Base-by-base conservation (phyloP, 768 basidiomycete genomes). In the Calocera cornea region DNA sequence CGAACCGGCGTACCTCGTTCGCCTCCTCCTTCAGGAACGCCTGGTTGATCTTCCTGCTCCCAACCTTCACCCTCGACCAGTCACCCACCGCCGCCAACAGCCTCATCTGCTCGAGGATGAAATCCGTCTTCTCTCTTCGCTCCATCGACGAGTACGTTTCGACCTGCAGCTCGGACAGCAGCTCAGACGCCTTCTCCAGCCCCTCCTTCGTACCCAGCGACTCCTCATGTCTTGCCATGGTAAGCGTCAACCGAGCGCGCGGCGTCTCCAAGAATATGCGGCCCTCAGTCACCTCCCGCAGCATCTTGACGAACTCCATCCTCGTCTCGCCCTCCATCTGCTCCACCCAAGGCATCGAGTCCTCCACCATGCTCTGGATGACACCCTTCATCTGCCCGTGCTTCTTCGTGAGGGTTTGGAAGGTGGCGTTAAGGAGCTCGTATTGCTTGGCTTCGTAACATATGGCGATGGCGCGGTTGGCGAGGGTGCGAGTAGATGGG, bases 61-160 rank as follows among this genome's bases (percentile, higher is more conserved):
- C 92, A 17, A 97, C 92, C 65, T 88, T 82, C 19, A 92, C 92
- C 77, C 94, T 91, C 19, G 88, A 84, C 95, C 95, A 99, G 73
- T 98, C 94, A 0, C 87, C 80, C 71, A 93, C 91, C 2, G 92
- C 90, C 64, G 84, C 87, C 73, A 95, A 80, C 64, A 98, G 76
- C 68, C 97, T 83, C 93, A 99, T 98, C 77, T 98, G 97, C 77
- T 98, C 95, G 49, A 98, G 79, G 71, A 99, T 90, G 73, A 99
- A 97, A 75, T 98, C 93, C 2, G 93, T 97, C 82, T 99, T 99
- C 77, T 99, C 97, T 74, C 90, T 80, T 68, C 94, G 87, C 70
- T 97, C 92, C 97, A 99, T 98, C 5, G 92, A 93, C 16, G 95
- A 97, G 76, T 97, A 99, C 1, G 97, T 98, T 78, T 99, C 97